These are phyloP conservation scores for Thymus quinquecostatus DNA, from an alignment of 257 asterid genomes.

Conservation along the genomic window DNA sequence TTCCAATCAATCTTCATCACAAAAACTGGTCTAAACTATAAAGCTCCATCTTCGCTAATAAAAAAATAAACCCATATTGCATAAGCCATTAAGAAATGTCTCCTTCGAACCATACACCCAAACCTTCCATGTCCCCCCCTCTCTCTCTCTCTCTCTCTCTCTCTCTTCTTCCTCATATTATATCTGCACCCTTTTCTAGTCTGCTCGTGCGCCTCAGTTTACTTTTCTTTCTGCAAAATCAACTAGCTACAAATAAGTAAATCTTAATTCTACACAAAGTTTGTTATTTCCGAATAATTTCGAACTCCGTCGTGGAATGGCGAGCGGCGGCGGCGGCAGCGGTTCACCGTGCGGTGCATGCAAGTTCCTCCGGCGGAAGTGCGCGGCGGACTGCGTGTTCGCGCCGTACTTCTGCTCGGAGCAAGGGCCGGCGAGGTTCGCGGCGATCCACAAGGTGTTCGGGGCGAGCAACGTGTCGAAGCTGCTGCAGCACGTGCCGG, in stretches of 20 bases:
- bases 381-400: slow-evolving; percentile 75
- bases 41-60: not conserved
- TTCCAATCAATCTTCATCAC: slow-evolving; percentile 16
- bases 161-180: not conserved
- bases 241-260: not conserved
- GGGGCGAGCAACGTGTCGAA: slow-evolving; percentile 95
- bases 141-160: slow-evolving; percentile 9
- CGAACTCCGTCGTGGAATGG: slow-evolving; percentile 25
- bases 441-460: slow-evolving; percentile 91
- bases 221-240: not conserved
- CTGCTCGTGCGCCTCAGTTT: slow-evolving; percentile 55
- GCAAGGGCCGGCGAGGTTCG: slow-evolving; percentile 85
- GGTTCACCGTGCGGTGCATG: slow-evolving; percentile 99
- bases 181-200: slow-evolving; percentile 59
- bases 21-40: not conserved
- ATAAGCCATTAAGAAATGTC: slow-evolving; percentile 73
- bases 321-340: slow-evolving; percentile 43
- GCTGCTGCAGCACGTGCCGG: slow-evolving; percentile 68
- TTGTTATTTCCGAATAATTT: too few species aligned
- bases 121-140: slow-evolving; percentile 59
- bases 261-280: not conserved
- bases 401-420: slow-evolving; percentile 89
- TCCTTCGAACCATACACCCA: slow-evolving; percentile 67
- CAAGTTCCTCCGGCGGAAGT: slow-evolving; percentile 85
- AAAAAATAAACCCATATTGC: slow-evolving; percentile 39